Evolutionary conservation across 2,329 filamentous ascomycete species (phyloP).

Genomic region (Colletotrichum sp.): DNA sequence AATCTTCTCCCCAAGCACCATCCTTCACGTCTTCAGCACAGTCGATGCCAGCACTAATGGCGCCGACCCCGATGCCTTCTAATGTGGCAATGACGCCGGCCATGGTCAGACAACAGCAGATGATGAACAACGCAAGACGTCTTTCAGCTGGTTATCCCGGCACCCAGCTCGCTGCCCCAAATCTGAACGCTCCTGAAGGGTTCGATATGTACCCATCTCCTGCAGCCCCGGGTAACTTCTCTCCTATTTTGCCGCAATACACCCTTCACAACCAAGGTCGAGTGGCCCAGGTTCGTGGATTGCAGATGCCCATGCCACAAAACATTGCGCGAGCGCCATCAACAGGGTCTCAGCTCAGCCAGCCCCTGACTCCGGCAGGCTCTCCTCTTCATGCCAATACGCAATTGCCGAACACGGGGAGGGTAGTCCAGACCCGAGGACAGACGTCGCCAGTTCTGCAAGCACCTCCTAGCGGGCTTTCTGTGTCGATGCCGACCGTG

Average conservation of each 20-base stretch:
- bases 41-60: not conserved
- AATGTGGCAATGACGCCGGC: not conserved
- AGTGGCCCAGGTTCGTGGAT: not conserved
- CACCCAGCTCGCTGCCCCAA: not conserved
- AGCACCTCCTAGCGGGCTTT: constrained; percentile 2
- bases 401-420: not conserved
- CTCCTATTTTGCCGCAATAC: not conserved
- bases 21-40: not conserved
- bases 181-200: not conserved
- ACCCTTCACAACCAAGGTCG: not conserved
- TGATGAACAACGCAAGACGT: not conserved
- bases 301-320: not conserved
- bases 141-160: not conserved
- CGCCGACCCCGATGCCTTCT: not conserved
- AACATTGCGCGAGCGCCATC: not conserved
- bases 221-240: not conserved
- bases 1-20: not conserved
- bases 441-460: constrained; percentile 4
- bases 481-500: not conserved
- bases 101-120: not conserved
- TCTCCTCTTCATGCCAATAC: constrained; percentile 1
- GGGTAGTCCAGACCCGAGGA: not conserved
- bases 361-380: constrained; percentile 5
- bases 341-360: not conserved
- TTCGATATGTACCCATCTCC: constrained; percentile 7